A percentile compares a stretch with the other conserved stretches of the same genome.
Conservation (phyloP, 441 rosid genomes). For the Populus hybrid region DNA sequence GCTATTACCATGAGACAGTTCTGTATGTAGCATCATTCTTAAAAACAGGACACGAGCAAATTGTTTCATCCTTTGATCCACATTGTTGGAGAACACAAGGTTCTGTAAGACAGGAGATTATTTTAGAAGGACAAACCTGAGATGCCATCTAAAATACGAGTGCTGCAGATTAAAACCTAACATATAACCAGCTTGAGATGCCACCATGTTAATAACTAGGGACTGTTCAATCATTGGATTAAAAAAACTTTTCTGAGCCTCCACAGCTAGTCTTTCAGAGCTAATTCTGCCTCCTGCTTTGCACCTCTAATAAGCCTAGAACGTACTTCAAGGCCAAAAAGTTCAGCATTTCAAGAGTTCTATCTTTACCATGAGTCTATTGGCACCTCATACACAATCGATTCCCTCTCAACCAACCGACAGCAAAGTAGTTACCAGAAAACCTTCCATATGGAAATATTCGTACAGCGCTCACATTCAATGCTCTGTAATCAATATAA, state of each 20-base stretch:
- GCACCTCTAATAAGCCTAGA: not conserved
- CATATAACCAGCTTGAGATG: too few relatives aligned
- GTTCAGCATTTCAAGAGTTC: not conserved
- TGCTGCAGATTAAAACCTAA: too few relatives aligned
- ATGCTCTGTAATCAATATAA: not conserved
- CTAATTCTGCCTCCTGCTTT: not conserved
- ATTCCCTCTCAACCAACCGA: not conserved
- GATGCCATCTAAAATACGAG: too few relatives aligned
- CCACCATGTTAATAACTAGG: too few relatives aligned
- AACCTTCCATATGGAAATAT: constrained; percentile 1
- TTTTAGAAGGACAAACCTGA: too few relatives aligned
- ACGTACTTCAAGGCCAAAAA: not conserved
- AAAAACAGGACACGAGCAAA: too few relatives aligned
- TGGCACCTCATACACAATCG: not conserved
- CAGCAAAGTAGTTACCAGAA: not conserved
- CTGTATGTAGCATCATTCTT: too few relatives aligned
- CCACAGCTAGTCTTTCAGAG: not conserved
- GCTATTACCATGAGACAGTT: too few relatives aligned
- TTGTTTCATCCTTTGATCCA: too few relatives aligned
- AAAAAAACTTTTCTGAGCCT: not conserved
- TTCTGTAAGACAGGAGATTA: too few relatives aligned
- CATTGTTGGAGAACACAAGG: too few relatives aligned
- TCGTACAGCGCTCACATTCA: not conserved
- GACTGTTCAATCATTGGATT: not conserved
- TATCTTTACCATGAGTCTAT: not conserved